These are phyloP conservation scores for Saccharum hybrid DNA, from an alignment of 202 grass and related monocot genomes.

Conservation along the genomic window DNA sequence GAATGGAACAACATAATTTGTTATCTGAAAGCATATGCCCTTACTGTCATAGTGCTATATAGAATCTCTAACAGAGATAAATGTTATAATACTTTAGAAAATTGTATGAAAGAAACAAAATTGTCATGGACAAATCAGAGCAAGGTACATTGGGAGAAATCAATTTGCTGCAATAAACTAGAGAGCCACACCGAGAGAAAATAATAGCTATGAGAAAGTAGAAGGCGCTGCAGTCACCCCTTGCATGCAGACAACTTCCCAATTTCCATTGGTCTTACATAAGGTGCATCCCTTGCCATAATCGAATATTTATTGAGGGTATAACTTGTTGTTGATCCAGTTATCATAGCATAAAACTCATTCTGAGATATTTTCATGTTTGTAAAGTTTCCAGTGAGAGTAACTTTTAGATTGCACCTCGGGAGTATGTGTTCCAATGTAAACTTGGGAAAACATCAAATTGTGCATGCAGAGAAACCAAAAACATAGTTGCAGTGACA, in stretches of 20 bases:
- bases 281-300: slow-evolving; percentile 28
- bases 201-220: not conserved
- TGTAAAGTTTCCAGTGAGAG: not conserved
- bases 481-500: slow-evolving; percentile 20
- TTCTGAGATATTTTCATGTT: not conserved
- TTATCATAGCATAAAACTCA: slow-evolving; percentile 6
- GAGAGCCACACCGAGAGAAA: not conserved
- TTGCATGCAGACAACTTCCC: not conserved
- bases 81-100: not conserved
- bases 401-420: not conserved
- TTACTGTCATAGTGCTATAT: slow-evolving; percentile 1
- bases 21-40: slow-evolving; percentile 17
- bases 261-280: slow-evolving; percentile 12
- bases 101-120: not conserved
- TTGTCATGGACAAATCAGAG: slow-evolving; percentile 30
- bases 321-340: slow-evolving; percentile 28
- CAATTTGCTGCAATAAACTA: slow-evolving; percentile 25
- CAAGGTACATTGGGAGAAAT: slow-evolving; percentile 10
- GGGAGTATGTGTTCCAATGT: not conserved
- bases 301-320: not conserved
- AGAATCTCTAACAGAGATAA: slow-evolving; percentile 13
- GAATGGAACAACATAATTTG: slow-evolving; percentile 30
- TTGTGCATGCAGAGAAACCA: not conserved
- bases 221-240: not conserved
- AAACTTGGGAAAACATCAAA: not conserved